Evolutionary conservation across 768 basidiomycete species (phyloP).

Genomic region (Piloderma croceum): DNA sequence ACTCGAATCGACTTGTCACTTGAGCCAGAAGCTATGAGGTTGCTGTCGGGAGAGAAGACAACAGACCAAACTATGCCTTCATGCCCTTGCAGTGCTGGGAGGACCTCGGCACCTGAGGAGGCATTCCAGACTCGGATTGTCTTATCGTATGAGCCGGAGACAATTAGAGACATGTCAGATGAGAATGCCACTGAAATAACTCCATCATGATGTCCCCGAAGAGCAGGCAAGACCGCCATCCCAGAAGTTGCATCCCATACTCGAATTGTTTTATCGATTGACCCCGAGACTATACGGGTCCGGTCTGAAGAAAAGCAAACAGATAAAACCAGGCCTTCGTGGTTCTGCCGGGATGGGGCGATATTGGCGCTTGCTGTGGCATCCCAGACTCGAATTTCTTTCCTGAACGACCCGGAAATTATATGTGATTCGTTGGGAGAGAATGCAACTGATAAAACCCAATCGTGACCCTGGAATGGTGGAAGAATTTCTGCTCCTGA

Average conservation of each 20-base stretch:
- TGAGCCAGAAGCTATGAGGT: conserved; percentile 16
- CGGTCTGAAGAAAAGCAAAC: conserved; percentile 17
- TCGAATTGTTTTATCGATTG: conserved; percentile 16
- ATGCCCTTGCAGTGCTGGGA: conserved; percentile 12
- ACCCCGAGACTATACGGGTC: conserved; percentile 11
- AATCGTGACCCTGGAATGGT: conserved; percentile 12
- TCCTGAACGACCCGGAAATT: conserved; percentile 16
- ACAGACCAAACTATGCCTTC: conserved; percentile 10
- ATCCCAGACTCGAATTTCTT: conserved; percentile 14
- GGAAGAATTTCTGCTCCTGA: conserved; percentile 7
- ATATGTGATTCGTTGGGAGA: conserved; percentile 13
- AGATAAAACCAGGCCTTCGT: conserved; percentile 9
- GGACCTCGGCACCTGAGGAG: conserved; percentile 16
- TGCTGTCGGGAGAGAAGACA: conserved; percentile 17
- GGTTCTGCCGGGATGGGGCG: conserved; percentile 12
- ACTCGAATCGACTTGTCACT: conserved; percentile 17
- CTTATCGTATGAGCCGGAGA: conserved; percentile 5
- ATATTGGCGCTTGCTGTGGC: conserved; percentile 6
- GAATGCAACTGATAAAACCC: conserved; percentile 15
- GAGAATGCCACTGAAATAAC: conserved; percentile 9
- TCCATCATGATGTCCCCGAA: not conserved
- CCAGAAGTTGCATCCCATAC: conserved; percentile 19
- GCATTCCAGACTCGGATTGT: conserved; percentile 11
- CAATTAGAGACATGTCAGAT: not conserved
- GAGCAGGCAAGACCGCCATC: not conserved